phyloP scores from a whole-genome alignment of 2,329 filamentous ascomycete genomes.

The Pseudogymnoascus sp. region DNA sequence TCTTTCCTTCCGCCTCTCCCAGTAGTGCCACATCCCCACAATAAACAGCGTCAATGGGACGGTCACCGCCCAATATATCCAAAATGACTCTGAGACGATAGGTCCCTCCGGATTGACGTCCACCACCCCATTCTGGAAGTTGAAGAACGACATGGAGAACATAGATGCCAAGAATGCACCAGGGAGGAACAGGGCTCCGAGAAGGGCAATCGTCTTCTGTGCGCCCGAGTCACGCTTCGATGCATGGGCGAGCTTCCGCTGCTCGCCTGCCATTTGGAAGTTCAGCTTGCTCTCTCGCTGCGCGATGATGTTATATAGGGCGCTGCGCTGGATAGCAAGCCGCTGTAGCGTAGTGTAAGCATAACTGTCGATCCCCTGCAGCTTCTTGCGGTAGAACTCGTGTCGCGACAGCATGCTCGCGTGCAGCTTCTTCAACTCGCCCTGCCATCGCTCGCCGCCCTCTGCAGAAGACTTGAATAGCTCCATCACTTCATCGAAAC shows the following conservation, averaged over 20 bases:
- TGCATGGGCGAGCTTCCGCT: slow-evolving; percentile 32
- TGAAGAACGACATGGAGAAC: slow-evolving; percentile 60
- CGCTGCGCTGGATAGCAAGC: slow-evolving; percentile 51
- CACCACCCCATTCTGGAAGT: slow-evolving; percentile 37
- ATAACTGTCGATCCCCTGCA: slow-evolving; percentile 54
- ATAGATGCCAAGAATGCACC: slow-evolving; percentile 55
- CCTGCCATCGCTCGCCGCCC: slow-evolving; percentile 9
- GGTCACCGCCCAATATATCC: slow-evolving; percentile 56
- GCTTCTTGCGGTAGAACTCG: slow-evolving; percentile 52
- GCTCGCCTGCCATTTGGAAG: slow-evolving; percentile 43
- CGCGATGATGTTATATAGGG: slow-evolving; percentile 57
- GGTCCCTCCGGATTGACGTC: background rate
- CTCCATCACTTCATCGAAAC: slow-evolving; percentile 36
- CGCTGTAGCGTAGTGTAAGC: slow-evolving; percentile 53
- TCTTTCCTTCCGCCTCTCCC: slow-evolving; percentile 19
- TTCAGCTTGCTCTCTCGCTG: slow-evolving; percentile 57
- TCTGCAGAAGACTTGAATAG: slow-evolving; percentile 11
- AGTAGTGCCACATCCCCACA: slow-evolving; percentile 46
- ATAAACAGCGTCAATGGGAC: slow-evolving; percentile 48
- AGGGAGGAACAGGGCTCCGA: slow-evolving; percentile 55
- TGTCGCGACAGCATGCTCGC: slow-evolving; percentile 44
- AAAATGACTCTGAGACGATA: slow-evolving; percentile 43
- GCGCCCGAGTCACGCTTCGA: slow-evolving; percentile 37
- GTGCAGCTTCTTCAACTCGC: slow-evolving; percentile 39
- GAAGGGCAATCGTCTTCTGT: slow-evolving; percentile 57